Evolutionary conservation across 768 basidiomycete genomes (phyloP), one percentile per base, ranked within the genome.

Genomic region (Boletus sensibilis): DNA sequence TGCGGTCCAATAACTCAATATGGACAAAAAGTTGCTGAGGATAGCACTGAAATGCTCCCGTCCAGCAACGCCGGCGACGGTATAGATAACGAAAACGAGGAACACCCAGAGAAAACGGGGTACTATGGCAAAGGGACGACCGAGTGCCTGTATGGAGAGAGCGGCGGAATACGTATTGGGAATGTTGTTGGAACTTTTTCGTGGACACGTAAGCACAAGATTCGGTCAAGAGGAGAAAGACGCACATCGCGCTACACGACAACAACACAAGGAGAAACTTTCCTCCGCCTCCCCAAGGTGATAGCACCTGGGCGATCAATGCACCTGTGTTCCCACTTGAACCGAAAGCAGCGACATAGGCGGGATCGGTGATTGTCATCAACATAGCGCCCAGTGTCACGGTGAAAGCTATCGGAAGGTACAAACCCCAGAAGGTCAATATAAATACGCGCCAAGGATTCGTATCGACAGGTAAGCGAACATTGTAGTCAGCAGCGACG

Each of bases 401-500:
- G 11, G 70, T 69, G 59, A 81, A 81, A 38, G 65, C 64, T 29
- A 75, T 72, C 0, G 82, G 82, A 35, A 82, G 75, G 68, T 73
- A 79, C 10, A 83, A 58, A 1, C 82, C 82, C 38, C 77, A 77
- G 64, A 78, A 81, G 0, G 82, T 82, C 44, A 83, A 57, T 12
- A 72, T 34, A 67, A 84, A 83, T 18, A 83, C 72, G 27, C 75
- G 76, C 51, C 66, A 64, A 21, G 75, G 64, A 12, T 74, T 70
- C 4, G 77, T 80, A 50, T 78, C 62, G 2, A 59, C 75, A 0
- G 82, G 82, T 0, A 83, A 67, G 25, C 77, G 72, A 59, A 77
- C 78, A 59, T 82, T 82, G 64, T 80, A 83, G 64, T 83, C 82
- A 7, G 82, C 82, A 4, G 81, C 82, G 1, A 83, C 60, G 2